Evolutionary conservation across 257 asterid species (phyloP), one percentile per base, ranked within the genome.

Genomic region (Echites panduratus): DNA sequence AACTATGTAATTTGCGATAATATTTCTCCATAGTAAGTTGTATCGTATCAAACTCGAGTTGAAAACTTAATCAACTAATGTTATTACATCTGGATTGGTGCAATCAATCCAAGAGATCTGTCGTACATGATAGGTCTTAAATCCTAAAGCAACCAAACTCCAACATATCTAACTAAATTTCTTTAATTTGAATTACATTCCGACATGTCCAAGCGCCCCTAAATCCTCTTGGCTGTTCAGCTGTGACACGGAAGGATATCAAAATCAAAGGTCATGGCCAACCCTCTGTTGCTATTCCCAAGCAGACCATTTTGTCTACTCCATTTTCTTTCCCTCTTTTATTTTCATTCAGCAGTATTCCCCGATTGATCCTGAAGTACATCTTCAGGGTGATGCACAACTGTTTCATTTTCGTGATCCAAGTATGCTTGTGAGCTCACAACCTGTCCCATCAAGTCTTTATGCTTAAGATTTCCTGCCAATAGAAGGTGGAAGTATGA

Each of bases 361-460:
- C 27, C 57, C 9, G 79, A 77, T 79, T 79, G 81, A 70, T 82
- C 84, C 63, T 78, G 84, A 76, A 41, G 77, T 4, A 70, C 38
- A 71, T 75, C 64, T 69, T 80, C 91, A 24, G 73, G 73, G 26
- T 77, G 67, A 70, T 79, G 81, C 70, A 76, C 76, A 24, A 57
- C 72, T 43, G 50, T 77, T 75, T 85, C 87, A 44, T 68, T 73
- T 73, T 85, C 77, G 79, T 80, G 85, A 76, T 85, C 95, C 79
- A 83, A 20, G 78, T 91, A 91, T 66, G 91, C 97, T 81, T 91
- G 97, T 66, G 97, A 91, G 88, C 97, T 88, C 41, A 91, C 93
- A 71, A 88, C 76, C 61, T 87, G 91, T 68, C 97, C 96, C 88
- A 66, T 86, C 86, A 91, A 84, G 78, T 91, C 88, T 79, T 91